A percentile compares a stretch with the other conserved stretches of the same genome.
These are phyloP conservation scores for Starmerella powellii DNA, from an alignment of 805 yeast species.

Conservation along the genomic window DNA sequence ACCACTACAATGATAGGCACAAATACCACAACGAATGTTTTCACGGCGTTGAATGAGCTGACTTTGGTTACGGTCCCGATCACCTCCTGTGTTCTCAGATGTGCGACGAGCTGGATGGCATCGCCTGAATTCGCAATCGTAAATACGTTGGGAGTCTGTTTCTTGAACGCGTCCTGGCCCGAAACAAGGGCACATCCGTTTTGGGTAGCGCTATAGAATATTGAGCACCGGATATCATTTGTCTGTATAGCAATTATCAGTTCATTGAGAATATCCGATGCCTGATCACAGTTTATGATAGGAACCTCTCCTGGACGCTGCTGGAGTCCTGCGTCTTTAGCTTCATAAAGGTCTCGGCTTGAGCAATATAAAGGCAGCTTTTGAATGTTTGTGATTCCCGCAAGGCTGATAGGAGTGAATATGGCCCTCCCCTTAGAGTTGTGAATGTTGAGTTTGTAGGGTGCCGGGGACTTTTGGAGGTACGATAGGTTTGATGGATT, in stretches of 20 bases:
- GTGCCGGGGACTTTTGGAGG: neutral
- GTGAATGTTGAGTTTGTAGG: neutral
- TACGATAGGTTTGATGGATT: neutral
- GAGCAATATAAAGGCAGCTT: neutral
- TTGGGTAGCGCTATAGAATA: conserved; percentile 6
- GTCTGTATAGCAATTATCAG: neutral
- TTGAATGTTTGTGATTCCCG: neutral
- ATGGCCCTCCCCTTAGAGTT: neutral
- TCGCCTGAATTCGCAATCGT: conserved; percentile 2
- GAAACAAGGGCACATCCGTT: conserved; percentile 6
- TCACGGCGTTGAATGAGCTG: too few relatives aligned
- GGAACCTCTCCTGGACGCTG: neutral
- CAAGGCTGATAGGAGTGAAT: neutral
- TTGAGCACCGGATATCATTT: conserved; percentile 2
- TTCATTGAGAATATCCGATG: neutral
- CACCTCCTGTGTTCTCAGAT: too few relatives aligned
- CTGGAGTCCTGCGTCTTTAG: neutral
- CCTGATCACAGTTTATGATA: conserved; percentile 7
- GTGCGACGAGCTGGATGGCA: neutral
- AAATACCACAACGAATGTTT: too few relatives aligned
- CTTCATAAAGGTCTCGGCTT: neutral
- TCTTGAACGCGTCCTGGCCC: neutral
- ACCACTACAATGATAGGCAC: too few relatives aligned
- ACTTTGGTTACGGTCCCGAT: too few relatives aligned
- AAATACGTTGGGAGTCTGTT: conserved; percentile 13